Conservation (phyloP, 2,329 filamentous ascomycete genomes). For the Monilinia laxa region DNA sequence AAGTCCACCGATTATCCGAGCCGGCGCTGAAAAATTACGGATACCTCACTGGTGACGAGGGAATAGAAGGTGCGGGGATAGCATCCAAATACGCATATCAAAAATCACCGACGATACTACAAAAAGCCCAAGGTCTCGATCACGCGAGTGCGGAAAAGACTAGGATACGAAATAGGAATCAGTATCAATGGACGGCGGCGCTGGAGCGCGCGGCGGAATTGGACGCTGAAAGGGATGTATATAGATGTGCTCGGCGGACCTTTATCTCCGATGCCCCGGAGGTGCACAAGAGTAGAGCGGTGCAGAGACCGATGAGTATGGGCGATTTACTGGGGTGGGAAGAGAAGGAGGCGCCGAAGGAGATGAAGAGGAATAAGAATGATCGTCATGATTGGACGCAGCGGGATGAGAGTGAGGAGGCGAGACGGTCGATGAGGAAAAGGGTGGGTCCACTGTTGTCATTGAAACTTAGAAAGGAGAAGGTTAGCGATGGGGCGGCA, state of each 20-base stretch:
- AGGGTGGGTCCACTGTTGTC: constrained; percentile 42
- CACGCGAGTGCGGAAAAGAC: constrained; percentile 42
- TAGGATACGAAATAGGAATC: constrained; percentile 45
- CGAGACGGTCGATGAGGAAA: constrained; percentile 31
- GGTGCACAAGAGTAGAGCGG: constrained; percentile 12
- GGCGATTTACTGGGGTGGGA: constrained; percentile 33
- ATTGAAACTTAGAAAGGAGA: constrained; percentile 45
- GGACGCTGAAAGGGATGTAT: constrained; percentile 35
- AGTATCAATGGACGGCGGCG: constrained; percentile 45
- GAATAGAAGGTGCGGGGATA: neutral
- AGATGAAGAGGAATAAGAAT: constrained; percentile 21
- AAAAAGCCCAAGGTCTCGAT: constrained; percentile 32
- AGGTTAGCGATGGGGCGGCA: constrained; percentile 22
- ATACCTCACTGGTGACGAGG: constrained; percentile 31
- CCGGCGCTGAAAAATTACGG: constrained; percentile 46
- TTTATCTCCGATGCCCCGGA: constrained; percentile 31
- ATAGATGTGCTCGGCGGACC: constrained; percentile 39
- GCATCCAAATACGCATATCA: neutral
- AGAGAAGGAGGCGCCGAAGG: constrained; percentile 24
- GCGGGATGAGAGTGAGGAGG: constrained; percentile 48
- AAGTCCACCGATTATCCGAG: constrained; percentile 48
- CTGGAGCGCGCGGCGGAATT: constrained; percentile 43
- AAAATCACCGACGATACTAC: constrained; percentile 26
- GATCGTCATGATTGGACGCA: constrained; percentile 55
- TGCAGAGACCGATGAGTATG: constrained; percentile 31